phyloP scores from a whole-genome alignment of 495 filamentous ascomycete genomes.

The Annulohypoxylon moriforme region DNA sequence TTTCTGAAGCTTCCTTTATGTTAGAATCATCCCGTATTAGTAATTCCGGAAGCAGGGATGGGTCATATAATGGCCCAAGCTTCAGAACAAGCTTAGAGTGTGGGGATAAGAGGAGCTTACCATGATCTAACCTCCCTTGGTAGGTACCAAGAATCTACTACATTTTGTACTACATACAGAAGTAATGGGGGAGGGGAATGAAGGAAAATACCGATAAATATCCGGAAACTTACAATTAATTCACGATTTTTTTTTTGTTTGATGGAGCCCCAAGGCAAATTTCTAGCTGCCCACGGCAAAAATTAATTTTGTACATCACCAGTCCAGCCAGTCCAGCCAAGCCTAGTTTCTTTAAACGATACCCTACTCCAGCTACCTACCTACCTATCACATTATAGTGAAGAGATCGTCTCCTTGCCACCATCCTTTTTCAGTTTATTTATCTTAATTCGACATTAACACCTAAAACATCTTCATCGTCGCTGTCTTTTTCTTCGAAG shows the following conservation, averaged over 20 bases:
- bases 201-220: conserved; percentile 43
- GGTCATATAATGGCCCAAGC: not conserved
- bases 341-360: not conserved
- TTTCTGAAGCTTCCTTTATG: conserved; percentile 38
- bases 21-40: not conserved
- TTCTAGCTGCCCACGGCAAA: conserved; percentile 31
- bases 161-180: not conserved
- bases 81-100: not conserved
- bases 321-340: conserved; percentile 8
- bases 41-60: not conserved
- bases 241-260: conserved; percentile 23
- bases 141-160: not conserved
- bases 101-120: not conserved
- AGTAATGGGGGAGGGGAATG: conserved; percentile 1
- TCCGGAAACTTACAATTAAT: conserved; percentile 35
- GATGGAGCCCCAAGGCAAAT: conserved; percentile 23
- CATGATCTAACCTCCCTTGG: not conserved
- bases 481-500: not conserved
- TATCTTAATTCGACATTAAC: not conserved
- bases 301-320: conserved; percentile 28
- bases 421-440: conserved; percentile 6
- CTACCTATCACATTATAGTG: not conserved
- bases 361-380: not conserved
- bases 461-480: not conserved
- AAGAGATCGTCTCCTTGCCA: conserved; percentile 10